Percentiles rank a stretch among this genome's conserved stretches.
These are phyloP conservation scores for Crithidia fasciculata DNA, from an alignment of 208 protist genomes.

Conservation along the genomic window DNA sequence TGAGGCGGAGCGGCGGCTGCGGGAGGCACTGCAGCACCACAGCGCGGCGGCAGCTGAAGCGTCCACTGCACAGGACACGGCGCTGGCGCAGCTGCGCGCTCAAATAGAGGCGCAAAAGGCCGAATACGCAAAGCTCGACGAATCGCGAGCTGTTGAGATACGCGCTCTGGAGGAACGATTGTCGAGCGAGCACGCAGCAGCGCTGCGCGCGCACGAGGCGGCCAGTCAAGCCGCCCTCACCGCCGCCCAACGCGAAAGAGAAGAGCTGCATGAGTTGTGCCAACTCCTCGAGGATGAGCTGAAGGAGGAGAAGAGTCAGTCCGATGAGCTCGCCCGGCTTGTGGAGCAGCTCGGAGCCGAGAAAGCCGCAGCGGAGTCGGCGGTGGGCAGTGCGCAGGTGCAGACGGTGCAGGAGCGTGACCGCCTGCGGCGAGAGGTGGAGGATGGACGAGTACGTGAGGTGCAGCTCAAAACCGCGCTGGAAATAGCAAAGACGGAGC, in stretches of 20 bases:
- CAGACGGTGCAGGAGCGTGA: slow-evolving; percentile 19
- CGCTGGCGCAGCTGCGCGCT: not conserved
- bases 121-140: not conserved
- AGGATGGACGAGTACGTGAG: slow-evolving; percentile 16
- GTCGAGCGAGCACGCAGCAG: not conserved
- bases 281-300: slow-evolving; percentile 49
- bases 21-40: not conserved
- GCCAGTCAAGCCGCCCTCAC: not conserved
- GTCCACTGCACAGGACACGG: not conserved
- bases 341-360: slow-evolving; percentile 31
- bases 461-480: not conserved
- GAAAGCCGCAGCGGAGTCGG: slow-evolving; percentile 21
- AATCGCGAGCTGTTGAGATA: not conserved
- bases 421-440: slow-evolving; percentile 21
- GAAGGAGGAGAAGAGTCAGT: slow-evolving; percentile 39
- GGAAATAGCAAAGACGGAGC: slow-evolving; percentile 4
- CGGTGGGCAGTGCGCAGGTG: slow-evolving; percentile 18
- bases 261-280: slow-evolving; percentile 48
- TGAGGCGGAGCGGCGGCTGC: not conserved
- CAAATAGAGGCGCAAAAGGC: slow-evolving; percentile 1
- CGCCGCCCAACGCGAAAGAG: slow-evolving; percentile 24
- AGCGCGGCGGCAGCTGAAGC: not conserved
- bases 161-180: not conserved
- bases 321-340: slow-evolving; percentile 32
- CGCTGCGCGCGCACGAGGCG: not conserved